Evolutionary conservation across 441 rosid species (phyloP).

Genomic region (Raphanus hybrid): DNA sequence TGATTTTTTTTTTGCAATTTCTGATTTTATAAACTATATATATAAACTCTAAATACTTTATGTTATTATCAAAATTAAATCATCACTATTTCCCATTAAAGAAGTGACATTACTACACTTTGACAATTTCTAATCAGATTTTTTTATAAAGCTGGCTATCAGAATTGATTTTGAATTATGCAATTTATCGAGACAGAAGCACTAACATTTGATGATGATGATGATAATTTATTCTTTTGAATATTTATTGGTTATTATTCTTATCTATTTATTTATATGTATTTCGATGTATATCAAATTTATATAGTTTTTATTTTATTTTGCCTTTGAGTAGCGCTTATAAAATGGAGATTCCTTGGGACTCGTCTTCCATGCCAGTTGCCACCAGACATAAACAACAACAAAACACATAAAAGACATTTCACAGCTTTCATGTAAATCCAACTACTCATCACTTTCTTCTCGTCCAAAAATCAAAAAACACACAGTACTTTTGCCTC

Average conservation of each 20-base stretch:
- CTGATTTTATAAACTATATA: no score
- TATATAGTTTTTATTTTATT: not conserved
- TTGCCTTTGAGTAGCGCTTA: conserved; percentile 14
- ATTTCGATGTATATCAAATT: not conserved
- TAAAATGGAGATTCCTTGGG: conserved; percentile 39
- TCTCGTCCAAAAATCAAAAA: not conserved
- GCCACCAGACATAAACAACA: conserved; percentile 28
- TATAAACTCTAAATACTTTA: no score
- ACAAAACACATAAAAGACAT: conserved; percentile 17
- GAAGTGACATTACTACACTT: no score
- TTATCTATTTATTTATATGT: not conserved
- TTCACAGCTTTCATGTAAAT: conserved; percentile 27
- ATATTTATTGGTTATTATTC: not conserved
- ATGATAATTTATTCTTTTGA: not conserved
- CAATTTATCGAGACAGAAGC: not conserved
- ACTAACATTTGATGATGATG: not conserved
- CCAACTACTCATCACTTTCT: conserved; percentile 30
- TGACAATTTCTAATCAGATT: not conserved
- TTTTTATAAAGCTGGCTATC: no score
- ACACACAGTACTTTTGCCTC: not conserved
- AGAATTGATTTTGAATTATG: not conserved
- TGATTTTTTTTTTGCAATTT: no score
- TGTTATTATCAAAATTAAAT: no score
- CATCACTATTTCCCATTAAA: no score
- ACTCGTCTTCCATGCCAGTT: conserved; percentile 42